A percentile compares a stretch with the other conserved stretches of the same genome.
Evolutionary conservation across 306 rosid genomes (phyloP).

Genomic region (Myrica gale): DNA sequence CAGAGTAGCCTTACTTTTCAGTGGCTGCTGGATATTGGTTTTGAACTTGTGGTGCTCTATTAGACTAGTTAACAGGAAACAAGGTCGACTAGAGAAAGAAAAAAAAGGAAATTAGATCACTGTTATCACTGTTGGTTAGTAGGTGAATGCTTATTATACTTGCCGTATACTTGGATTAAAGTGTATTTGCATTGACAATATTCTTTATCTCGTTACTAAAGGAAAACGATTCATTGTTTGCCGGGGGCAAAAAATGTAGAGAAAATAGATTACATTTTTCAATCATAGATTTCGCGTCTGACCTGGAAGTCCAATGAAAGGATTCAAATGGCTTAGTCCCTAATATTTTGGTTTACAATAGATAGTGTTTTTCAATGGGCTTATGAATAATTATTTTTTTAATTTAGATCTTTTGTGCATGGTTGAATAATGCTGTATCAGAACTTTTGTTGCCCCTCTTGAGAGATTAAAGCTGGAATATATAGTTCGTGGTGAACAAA

Average conservation of each 20-base stretch:
- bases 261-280: not conserved
- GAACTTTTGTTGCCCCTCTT: slow-evolving; percentile 95
- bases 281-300: not conserved
- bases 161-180: not conserved
- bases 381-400: not conserved
- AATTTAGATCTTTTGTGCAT: slow-evolving; percentile 4
- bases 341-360: not conserved
- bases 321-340: not conserved
- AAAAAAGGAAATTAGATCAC: too few relatives aligned
- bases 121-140: not conserved
- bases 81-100: too few relatives aligned
- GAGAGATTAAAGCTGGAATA: slow-evolving; percentile 98
- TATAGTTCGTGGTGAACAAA: slow-evolving; percentile 82
- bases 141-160: not conserved
- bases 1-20: not conserved
- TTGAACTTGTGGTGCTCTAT: not conserved
- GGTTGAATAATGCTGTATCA: slow-evolving; percentile 26
- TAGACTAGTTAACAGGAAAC: not conserved
- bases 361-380: not conserved
- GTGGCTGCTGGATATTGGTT: not conserved
- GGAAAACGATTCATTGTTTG: not conserved
- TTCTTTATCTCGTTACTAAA: not conserved
- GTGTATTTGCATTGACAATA: not conserved
- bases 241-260: not conserved
- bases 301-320: not conserved